Percentiles rank a stretch among this genome's conserved stretches.
Evolutionary conservation across 768 basidiomycete species (phyloP).

Genomic region (Russula brevipes): DNA sequence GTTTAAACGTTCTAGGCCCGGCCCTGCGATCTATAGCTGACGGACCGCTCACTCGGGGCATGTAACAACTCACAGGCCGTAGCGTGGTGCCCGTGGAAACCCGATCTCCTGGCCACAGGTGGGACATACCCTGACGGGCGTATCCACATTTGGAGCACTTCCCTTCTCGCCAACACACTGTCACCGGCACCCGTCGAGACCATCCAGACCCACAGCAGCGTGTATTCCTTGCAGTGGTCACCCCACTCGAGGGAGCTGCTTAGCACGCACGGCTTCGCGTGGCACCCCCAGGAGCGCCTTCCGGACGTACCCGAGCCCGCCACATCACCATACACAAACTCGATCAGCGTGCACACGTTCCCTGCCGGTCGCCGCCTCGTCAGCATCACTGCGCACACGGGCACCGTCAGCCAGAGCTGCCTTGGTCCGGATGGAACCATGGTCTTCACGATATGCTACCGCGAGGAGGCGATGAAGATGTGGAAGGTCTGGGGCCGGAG

Average conservation of each 20-base stretch:
- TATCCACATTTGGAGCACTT: slow-evolving; percentile 50
- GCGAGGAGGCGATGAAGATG: slow-evolving; percentile 66
- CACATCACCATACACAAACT: slow-evolving; percentile 35
- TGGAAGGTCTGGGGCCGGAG: slow-evolving; percentile 55
- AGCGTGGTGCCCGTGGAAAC: slow-evolving; percentile 73
- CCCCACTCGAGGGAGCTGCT: slow-evolving; percentile 55
- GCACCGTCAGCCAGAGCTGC: slow-evolving; percentile 54
- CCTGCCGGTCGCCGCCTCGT: slow-evolving; percentile 49
- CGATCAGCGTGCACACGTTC: slow-evolving; percentile 49
- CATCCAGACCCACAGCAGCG: slow-evolving; percentile 42
- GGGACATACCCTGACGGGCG: slow-evolving; percentile 58
- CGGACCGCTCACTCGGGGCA: not conserved
- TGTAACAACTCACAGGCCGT: slow-evolving; percentile 44
- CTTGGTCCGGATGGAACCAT: slow-evolving; percentile 57
- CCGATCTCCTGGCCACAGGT: slow-evolving; percentile 60
- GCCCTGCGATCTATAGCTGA: slow-evolving; percentile 6
- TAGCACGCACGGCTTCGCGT: slow-evolving; percentile 55
- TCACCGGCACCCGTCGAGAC: slow-evolving; percentile 45
- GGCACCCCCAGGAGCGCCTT: slow-evolving; percentile 25
- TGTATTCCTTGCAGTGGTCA: slow-evolving; percentile 58
- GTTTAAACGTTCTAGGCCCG: not conserved
- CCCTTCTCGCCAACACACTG: slow-evolving; percentile 40
- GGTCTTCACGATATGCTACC: slow-evolving; percentile 58
- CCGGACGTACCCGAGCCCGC: slow-evolving; percentile 18
- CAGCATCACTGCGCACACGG: slow-evolving; percentile 51